phyloP scores from a whole-genome alignment of 2,329 filamentous ascomycete species.

The Xylariales sp. region DNA sequence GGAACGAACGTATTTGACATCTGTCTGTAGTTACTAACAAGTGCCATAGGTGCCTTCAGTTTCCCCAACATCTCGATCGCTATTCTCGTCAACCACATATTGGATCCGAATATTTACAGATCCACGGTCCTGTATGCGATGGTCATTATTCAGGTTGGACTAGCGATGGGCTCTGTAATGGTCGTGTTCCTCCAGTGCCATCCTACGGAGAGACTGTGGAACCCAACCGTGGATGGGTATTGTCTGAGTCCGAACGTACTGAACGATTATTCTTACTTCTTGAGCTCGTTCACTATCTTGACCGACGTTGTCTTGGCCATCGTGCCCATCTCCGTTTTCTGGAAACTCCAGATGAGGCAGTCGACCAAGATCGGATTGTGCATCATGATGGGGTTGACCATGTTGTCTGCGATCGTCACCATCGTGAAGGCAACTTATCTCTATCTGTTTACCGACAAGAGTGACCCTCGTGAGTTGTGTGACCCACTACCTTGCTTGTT shows the following conservation, averaged over 20 bases:
- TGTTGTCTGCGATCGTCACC: conserved; percentile 21
- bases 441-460: conserved; percentile 15
- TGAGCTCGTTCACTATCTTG: conserved; percentile 20
- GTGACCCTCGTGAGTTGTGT: conserved; percentile 18
- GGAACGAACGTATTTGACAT: no score
- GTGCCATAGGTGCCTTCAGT: no score
- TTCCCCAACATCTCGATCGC: conserved; percentile 24
- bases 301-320: conserved; percentile 22
- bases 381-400: conserved; percentile 22
- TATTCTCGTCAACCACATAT: conserved; percentile 18
- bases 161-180: conserved; percentile 18
- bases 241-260: conserved; percentile 19
- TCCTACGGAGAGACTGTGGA: conserved; percentile 16
- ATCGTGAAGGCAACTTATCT: conserved; percentile 22
- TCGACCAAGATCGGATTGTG: conserved; percentile 19
- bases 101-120: conserved; percentile 18
- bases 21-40: no score
- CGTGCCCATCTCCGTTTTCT: conserved; percentile 19
- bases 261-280: conserved; percentile 18
- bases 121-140: conserved; percentile 14
- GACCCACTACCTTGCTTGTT: no score
- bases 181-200: conserved; percentile 21
- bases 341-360: conserved; percentile 19
- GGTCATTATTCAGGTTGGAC: conserved; percentile 17
- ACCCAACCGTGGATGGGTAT: conserved; percentile 10